phyloP scores from a whole-genome alignment of 306 rosid species.

The Begonia peltatifolia region DNA sequence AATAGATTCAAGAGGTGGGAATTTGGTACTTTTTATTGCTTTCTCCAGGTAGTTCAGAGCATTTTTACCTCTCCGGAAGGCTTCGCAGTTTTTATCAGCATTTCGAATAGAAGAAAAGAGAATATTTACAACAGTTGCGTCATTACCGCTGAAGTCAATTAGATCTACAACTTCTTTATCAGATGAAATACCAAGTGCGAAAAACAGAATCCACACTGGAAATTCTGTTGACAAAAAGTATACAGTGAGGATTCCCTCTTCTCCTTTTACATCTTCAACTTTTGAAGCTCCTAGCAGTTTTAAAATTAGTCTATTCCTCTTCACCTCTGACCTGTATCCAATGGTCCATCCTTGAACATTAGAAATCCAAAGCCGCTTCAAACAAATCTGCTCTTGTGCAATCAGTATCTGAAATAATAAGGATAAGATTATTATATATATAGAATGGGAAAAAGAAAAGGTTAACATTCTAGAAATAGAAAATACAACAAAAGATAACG shows the following conservation, averaged over 20 bases:
- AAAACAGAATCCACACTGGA: conserved; percentile 78
- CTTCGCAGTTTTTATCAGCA: conserved; percentile 39
- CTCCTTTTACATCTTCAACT: conserved; percentile 39
- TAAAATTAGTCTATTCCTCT: conserved; percentile 61
- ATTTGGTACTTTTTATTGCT: conserved; percentile 30
- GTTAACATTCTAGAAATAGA: conserved; percentile 1
- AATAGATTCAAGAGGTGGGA: conserved; percentile 62
- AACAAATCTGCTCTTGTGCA: conserved; percentile 74
- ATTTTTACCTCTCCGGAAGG: conserved; percentile 32
- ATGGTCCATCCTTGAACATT: conserved; percentile 50
- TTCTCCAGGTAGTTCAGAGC: conserved; percentile 33
- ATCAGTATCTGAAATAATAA: conserved; percentile 61
- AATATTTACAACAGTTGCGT: conserved; percentile 43
- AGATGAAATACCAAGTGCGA: conserved; percentile 65
- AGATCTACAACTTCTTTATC: conserved; percentile 70
- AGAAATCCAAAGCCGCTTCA: conserved; percentile 63
- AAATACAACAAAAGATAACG: background rate
- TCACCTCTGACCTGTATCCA: conserved; percentile 50
- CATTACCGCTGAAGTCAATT: conserved; percentile 41
- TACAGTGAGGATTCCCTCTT: conserved; percentile 55
- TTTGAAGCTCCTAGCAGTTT: conserved; percentile 36
- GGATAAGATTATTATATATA: conserved; percentile 4
- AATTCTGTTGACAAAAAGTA: conserved; percentile 65
- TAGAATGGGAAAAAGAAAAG: background rate
- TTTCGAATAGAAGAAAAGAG: conserved; percentile 61